Conservation (phyloP, 495 filamentous ascomycete genomes). For the Sabuloglossum arenarium region DNA sequence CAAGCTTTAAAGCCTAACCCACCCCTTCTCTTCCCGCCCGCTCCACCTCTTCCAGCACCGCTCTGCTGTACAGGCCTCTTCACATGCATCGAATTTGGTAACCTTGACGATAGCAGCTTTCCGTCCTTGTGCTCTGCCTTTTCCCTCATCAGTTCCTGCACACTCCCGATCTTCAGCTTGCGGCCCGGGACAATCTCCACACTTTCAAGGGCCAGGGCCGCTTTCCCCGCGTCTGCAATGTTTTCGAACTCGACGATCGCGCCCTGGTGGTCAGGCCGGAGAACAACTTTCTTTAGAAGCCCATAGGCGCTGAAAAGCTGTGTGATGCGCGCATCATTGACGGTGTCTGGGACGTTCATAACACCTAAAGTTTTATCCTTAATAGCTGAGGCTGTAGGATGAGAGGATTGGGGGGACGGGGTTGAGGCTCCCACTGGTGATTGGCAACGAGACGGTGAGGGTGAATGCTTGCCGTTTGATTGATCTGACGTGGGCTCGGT, state of each 20-base stretch:
- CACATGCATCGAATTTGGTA: slow-evolving; percentile 18
- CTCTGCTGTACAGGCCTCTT: neutral
- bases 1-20: slow-evolving; percentile 12
- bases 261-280: slow-evolving; percentile 60
- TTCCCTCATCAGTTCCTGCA: slow-evolving; percentile 42
- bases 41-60: neutral
- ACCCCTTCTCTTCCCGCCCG: slow-evolving; percentile 2
- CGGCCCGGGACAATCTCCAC: slow-evolving; percentile 42
- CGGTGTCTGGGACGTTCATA: slow-evolving; percentile 41
- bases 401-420: slow-evolving; percentile 1
- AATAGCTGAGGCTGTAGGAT: neutral
- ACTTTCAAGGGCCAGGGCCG: slow-evolving; percentile 50
- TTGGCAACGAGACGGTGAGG: slow-evolving; percentile 4
- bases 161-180: slow-evolving; percentile 44
- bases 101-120: slow-evolving; percentile 16
- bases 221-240: slow-evolving; percentile 49
- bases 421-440: slow-evolving; percentile 5
- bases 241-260: slow-evolving; percentile 68
- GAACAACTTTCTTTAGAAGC: slow-evolving; percentile 29
- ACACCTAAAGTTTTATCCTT: slow-evolving; percentile 21
- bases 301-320: slow-evolving; percentile 39
- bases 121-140: slow-evolving; percentile 35
- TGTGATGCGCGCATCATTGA: slow-evolving; percentile 41
- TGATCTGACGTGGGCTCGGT: neutral
- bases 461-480: slow-evolving; percentile 8